Percentiles rank a stretch among this genome's conserved stretches.
Evolutionary conservation across 352 stramenopile species (phyloP).

Genomic region (Phytopythium mirpurense): DNA sequence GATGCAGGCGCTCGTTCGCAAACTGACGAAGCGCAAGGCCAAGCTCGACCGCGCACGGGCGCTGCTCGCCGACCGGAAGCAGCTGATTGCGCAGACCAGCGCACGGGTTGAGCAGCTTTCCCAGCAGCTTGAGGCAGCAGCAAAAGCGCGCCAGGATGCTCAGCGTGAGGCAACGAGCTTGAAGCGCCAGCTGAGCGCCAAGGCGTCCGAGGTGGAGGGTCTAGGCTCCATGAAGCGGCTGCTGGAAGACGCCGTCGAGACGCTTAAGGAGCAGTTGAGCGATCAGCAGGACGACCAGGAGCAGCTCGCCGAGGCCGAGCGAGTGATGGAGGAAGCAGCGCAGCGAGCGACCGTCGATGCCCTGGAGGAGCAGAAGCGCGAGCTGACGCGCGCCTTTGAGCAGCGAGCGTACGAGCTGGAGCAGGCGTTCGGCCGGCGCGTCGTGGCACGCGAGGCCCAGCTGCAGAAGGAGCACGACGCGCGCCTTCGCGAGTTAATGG

Average conservation of each 20-base stretch:
- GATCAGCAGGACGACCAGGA: constrained; percentile 14
- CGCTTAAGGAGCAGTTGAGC: constrained; percentile 13
- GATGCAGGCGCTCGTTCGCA: constrained; percentile 15
- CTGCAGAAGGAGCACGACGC: constrained; percentile 34
- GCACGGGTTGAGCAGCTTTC: constrained; percentile 9
- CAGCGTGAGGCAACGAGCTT: constrained; percentile 9
- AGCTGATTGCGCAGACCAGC: constrained; percentile 11
- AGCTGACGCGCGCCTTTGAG: constrained; percentile 16
- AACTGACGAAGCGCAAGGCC: constrained; percentile 34
- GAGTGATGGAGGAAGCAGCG: constrained; percentile 11
- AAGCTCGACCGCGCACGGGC: constrained; percentile 28
- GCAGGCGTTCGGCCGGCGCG: constrained; percentile 18
- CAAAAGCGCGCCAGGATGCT: not conserved
- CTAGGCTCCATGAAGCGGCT: constrained; percentile 14
- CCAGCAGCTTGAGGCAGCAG: constrained; percentile 12
- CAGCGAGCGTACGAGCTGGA: constrained; percentile 26
- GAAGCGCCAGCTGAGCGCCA: constrained; percentile 8
- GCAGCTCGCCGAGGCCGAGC: constrained; percentile 7
- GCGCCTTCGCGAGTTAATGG: constrained; percentile 27
- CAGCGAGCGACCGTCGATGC: constrained; percentile 14
- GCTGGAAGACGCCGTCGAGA: constrained; percentile 11
- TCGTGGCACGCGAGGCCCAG: constrained; percentile 27
- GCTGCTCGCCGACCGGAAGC: constrained; percentile 15
- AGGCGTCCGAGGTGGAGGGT: constrained; percentile 15
- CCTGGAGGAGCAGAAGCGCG: constrained; percentile 18